Evolutionary conservation across 2,329 filamentous ascomycete species (phyloP).

Genomic region (Chrysosporium keratinophilum): DNA sequence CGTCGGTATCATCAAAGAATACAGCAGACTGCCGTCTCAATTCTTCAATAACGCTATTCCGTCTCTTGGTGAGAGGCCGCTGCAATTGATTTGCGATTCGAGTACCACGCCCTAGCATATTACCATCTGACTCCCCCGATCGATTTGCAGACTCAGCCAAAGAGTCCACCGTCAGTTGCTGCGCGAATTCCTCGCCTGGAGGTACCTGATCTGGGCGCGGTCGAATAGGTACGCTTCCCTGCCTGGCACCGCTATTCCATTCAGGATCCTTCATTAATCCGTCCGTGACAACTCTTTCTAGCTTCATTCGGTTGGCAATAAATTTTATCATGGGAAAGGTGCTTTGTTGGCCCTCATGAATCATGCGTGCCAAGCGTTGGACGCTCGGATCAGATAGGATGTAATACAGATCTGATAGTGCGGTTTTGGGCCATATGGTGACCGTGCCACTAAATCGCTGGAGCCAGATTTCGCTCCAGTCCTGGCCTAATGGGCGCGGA

Average conservation of each 20-base stretch:
- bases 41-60: constrained; percentile 34
- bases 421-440: constrained; percentile 86
- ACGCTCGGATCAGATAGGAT: constrained; percentile 77
- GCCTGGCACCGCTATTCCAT: constrained; percentile 12
- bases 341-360: constrained; percentile 79
- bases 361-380: constrained; percentile 69
- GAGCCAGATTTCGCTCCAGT: constrained; percentile 95
- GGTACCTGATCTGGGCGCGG: neutral
- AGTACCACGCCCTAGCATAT: constrained; percentile 18
- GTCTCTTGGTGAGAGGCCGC: constrained; percentile 21
- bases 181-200: neutral
- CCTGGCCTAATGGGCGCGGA: constrained; percentile 79
- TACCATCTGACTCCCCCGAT: neutral
- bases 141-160: constrained; percentile 8
- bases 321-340: constrained; percentile 89
- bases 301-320: constrained; percentile 71
- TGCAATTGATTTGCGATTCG: constrained; percentile 19
- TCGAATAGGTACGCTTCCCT: constrained; percentile 14
- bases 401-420: constrained; percentile 67
- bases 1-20: constrained; percentile 36
- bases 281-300: constrained; percentile 59
- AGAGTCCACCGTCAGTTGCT: constrained; percentile 9
- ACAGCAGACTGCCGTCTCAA: constrained; percentile 39
- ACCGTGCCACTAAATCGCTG: constrained; percentile 91
- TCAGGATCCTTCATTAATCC: constrained; percentile 36